Evolutionary conservation across 306 rosid genomes (phyloP).

Genomic region (Trichosanthes truncata): DNA sequence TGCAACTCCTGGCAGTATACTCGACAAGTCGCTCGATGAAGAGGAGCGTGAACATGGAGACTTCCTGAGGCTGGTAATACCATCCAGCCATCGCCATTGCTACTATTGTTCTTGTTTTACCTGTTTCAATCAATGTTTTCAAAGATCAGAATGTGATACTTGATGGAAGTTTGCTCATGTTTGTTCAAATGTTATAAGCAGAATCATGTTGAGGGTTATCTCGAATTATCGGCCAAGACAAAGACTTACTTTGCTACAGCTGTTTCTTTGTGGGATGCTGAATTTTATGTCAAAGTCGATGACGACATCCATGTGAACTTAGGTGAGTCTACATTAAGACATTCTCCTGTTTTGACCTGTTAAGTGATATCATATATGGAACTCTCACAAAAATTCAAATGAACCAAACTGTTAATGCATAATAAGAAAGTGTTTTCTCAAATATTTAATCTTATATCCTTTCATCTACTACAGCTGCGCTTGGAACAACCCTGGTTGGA

Average conservation of each 20-base stretch:
- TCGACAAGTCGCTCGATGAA: constrained; percentile 64
- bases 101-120: background rate
- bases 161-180: background rate
- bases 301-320: constrained; percentile 86
- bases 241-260: constrained; percentile 65
- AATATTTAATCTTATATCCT: background rate
- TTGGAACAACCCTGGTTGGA: constrained; percentile 46
- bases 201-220: constrained; percentile 69
- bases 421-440: background rate
- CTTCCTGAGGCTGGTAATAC: constrained; percentile 73
- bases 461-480: constrained; percentile 42
- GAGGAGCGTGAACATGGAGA: constrained; percentile 69
- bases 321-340: constrained; percentile 31
- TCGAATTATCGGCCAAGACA: constrained; percentile 71
- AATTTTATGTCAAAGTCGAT: constrained; percentile 81
- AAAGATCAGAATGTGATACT: background rate
- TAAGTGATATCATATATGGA: background rate
- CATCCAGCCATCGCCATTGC: background rate
- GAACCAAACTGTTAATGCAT: background rate
- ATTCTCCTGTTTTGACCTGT: background rate
- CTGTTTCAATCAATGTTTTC: background rate
- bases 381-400: background rate
- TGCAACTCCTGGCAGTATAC: constrained; percentile 69
- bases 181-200: constrained; percentile 16
- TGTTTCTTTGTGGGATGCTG: constrained; percentile 76